Base-by-base conservation (phyloP, 495 filamentous ascomycete genomes). In the Durotheca rogersii region DNA sequence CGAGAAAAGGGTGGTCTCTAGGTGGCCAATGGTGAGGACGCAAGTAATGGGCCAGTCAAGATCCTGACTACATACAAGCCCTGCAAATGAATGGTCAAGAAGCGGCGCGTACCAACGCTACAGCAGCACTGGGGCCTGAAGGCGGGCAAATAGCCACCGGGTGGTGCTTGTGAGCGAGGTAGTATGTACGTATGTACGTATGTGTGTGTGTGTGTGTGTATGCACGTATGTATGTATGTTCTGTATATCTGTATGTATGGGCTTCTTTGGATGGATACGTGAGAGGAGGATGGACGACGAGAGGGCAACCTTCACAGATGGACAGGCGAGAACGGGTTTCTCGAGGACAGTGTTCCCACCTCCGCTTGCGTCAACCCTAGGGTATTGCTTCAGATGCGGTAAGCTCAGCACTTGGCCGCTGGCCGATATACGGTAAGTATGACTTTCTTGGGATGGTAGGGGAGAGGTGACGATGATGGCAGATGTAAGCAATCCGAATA, bases 31-130 rank as follows among this genome's bases (percentile, higher is more conserved):
- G 59, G 55, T 66, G 64, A 49, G 61, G 61, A 58, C 58, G 65
- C 61, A 65, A 54, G 60, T 53, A 64, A 47, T 55, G 58, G 60
- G 66, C 69, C 72, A 76, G 61, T 72, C 62, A 71, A 56, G 41
- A 62, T 60, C 59, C 60, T 61, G 45, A 56, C 44, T 48, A 51
- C 41, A 50, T 48, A 51, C 41, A 50, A 62, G 60, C 47, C 64
- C 67, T 58, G 65, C 55, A 53, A 65, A 40, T 69, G 64, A 73
- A 65, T 74, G 71, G 72, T 62, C 60, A 51, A 50, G 45, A 52
- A 52, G 32, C 6, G 44, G 47, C 53, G 31, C 47, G 38, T 30
- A 53, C 56, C 56, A 49, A 51, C 56, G 56, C 56, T 51, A 59
- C 49, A 59, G 50, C 34, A 56, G 52, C 34, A 58, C 45, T 54